A percentile compares a stretch with the other conserved stretches of the same genome.
Conservation (phyloP, 169 alveolate species). For the Condylostoma magnum region DNA sequence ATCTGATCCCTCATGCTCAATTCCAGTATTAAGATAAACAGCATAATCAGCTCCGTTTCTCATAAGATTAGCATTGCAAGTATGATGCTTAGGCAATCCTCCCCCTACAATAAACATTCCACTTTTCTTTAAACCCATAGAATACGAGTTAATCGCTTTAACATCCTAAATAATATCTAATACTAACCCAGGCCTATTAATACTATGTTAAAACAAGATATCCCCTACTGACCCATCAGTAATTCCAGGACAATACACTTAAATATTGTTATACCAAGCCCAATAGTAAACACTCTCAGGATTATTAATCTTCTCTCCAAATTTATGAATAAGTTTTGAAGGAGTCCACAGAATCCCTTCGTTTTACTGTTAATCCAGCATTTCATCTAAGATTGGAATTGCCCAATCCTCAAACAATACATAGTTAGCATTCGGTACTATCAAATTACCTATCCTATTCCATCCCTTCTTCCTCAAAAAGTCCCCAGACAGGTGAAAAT, state of each 20-base stretch:
- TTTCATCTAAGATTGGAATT: conserved; percentile 92
- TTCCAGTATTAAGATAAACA: conserved; percentile 96
- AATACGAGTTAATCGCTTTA: conserved; percentile 90
- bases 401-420: conserved; percentile 97
- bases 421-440: conserved; percentile 97
- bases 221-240: conserved; percentile 99
- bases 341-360: conserved; percentile 85
- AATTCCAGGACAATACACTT: conserved; percentile 99
- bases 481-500: conserved; percentile 89
- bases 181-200: conserved; percentile 82
- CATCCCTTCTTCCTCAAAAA: conserved; percentile 93
- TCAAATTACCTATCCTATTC: conserved; percentile 97
- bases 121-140: conserved; percentile 89
- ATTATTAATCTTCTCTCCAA: conserved; percentile 93
- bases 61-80: conserved; percentile 98
- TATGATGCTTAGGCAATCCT: conserved; percentile 98
- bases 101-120: conserved; percentile 98
- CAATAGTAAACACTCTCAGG: conserved; percentile 96
- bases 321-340: conserved; percentile 55
- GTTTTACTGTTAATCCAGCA: conserved; percentile 89
- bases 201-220: conserved; percentile 79
- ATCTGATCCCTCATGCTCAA: conserved; percentile 98
- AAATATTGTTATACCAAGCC: conserved; percentile 98
- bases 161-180: conserved; percentile 95
- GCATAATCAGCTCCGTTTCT: conserved; percentile 99